A percentile compares a stretch with the other conserved stretches of the same genome.
Conservation (phyloP, 768 basidiomycete genomes). For the Podaxis sp. region DNA sequence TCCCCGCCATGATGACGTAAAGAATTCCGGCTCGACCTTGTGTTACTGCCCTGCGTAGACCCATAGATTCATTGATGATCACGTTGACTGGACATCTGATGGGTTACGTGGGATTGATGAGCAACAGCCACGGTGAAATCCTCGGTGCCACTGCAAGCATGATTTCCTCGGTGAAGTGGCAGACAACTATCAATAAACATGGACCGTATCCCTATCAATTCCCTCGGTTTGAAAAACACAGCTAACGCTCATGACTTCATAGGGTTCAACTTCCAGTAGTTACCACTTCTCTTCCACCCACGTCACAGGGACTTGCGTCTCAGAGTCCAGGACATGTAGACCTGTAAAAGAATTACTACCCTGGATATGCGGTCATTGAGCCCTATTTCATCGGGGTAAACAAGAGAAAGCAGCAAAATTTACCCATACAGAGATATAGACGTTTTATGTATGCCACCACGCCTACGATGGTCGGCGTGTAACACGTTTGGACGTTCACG, state of each 20-base stretch:
- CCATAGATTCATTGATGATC: conserved; percentile 1
- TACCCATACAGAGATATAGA: conserved; percentile 1
- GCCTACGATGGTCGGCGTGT: background rate
- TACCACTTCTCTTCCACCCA: background rate
- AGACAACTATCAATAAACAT: conserved; percentile 9
- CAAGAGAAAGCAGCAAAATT: conserved; percentile 9
- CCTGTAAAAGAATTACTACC: background rate
- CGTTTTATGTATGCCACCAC: conserved; percentile 8
- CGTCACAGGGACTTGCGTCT: conserved; percentile 11
- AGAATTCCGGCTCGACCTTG: background rate
- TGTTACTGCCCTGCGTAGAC: conserved; percentile 4
- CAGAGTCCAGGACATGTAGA: background rate
- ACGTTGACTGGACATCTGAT: conserved; percentile 8
- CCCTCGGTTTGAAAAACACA: conserved; percentile 3
- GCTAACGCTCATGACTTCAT: conserved; percentile 13
- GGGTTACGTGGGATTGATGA: conserved; percentile 7
- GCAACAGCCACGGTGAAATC: conserved; percentile 7
- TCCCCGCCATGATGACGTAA: background rate
- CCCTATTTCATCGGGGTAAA: conserved; percentile 11
- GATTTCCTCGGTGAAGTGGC: conserved; percentile 16
- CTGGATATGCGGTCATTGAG: conserved; percentile 7
- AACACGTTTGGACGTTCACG: conserved; percentile 14
- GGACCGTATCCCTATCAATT: conserved; percentile 2
- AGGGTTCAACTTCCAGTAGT: conserved; percentile 4
- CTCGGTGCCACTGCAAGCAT: conserved; percentile 10